Evolutionary conservation across 1,284 basidiomycete genomes (phyloP).

Genomic region (Kalmanozyma brasiliensis): DNA sequence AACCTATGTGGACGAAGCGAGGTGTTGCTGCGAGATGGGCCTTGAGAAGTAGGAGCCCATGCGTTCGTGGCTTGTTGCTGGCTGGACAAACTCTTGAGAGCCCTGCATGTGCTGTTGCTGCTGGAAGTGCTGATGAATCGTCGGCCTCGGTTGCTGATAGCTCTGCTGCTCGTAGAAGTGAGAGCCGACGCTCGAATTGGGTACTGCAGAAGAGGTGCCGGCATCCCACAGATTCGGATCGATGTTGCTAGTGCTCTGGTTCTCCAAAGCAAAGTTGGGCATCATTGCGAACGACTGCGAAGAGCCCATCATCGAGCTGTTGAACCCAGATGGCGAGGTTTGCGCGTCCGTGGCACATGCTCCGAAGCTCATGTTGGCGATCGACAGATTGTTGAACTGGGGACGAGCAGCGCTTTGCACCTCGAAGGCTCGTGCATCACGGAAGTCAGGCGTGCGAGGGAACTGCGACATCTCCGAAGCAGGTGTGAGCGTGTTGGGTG

Average conservation of each 20-base stretch:
- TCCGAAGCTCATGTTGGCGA: conserved; percentile 23
- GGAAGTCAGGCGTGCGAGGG: conserved; percentile 35
- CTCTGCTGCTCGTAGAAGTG: conserved; percentile 20
- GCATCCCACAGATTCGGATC: conserved; percentile 27
- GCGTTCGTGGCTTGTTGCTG: conserved; percentile 9
- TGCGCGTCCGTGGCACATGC: conserved; percentile 11
- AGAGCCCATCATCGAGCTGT: conserved; percentile 6
- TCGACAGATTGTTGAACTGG: conserved; percentile 26
- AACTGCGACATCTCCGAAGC: conserved; percentile 29
- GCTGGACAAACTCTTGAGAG: conserved; percentile 9
- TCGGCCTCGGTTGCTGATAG: conserved; percentile 14
- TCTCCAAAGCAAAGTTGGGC: conserved; percentile 11
- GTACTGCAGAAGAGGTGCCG: conserved; percentile 2
- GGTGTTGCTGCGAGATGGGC: conserved; percentile 16
- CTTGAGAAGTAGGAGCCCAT: conserved; percentile 10
- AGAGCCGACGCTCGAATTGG: conserved; percentile 12
- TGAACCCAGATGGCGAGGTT: conserved; percentile 2
- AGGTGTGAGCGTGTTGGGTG: conserved; percentile 29
- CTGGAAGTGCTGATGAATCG: conserved; percentile 10
- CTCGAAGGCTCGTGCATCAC: conserved; percentile 20
- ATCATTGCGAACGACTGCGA: conserved; percentile 14
- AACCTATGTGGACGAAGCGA: conserved; percentile 5
- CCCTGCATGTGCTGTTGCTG: conserved; percentile 6
- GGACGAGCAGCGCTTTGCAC: conserved; percentile 5
- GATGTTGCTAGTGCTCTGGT: conserved; percentile 16